Base-by-base conservation (phyloP, 305 asterid species). In the Fraxinus platypoda region DNA sequence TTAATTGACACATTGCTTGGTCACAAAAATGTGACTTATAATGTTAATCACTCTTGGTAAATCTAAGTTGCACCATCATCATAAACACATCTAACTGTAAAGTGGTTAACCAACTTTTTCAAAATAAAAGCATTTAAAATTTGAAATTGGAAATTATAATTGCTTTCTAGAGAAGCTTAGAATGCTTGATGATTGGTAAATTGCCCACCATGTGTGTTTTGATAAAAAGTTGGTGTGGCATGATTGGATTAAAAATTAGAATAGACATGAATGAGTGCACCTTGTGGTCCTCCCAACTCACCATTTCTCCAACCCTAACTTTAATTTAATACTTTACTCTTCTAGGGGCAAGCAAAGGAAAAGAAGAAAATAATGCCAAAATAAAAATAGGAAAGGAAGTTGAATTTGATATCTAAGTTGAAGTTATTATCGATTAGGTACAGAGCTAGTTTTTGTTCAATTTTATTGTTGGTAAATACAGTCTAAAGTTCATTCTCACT, bases 161-260 rank as follows among this genome's bases (percentile, higher is more conserved):
- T 43, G 78, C 81, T 81, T 81, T 68, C 31, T 57, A 71, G 31
- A 82, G 68, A 82, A 68, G 72, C 78, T 57, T 76, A 21, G 76
- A 70, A 7, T 21, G 31, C 26, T 49, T n/a, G 8, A 78, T 81
- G 43, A 82, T 84, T 75, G 34, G 81, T 84, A 49, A 82, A 43
- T 37, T 88, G 91, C 80, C 79, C 86, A 85, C 84, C 90, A 86
- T 87, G 88, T 85, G 87, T 80, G 85, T 71, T 46, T 46, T 70
- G 86, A 78, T 75, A 85, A 87, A 83, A 85, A 74, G 87, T 86
- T 52, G 81, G 89, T 85, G 85, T 72, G 83, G 35, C 82, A 83
- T 85, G 81, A 83, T 83, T 86, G 81, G 81, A 66, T 72, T 75
- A 25, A 26, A 66, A 34, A 66, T 66, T 23, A 8, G 71, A 64